Percentiles rank a stretch among this genome's conserved stretches.
Evolutionary conservation across 1,139 yeast species (phyloP).

Genomic region (Saccharomyces hybrid): DNA sequence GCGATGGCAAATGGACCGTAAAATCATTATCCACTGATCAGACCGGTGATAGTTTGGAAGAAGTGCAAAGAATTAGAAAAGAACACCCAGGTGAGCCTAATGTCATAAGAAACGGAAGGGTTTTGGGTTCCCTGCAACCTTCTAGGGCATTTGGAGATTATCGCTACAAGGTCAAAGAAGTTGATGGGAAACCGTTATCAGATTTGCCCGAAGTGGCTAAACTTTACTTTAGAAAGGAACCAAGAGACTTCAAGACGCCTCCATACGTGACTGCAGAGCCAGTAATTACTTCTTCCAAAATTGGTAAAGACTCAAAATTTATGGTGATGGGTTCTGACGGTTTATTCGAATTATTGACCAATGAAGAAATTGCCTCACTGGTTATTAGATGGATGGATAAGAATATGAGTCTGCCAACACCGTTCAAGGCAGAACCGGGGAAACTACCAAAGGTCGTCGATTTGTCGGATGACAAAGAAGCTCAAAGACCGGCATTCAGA

Average conservation of each 20-base stretch:
- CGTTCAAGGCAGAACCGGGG: conserved; percentile 33
- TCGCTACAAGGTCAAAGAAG: conserved; percentile 71
- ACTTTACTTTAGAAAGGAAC: conserved; percentile 78
- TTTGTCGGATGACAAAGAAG: conserved; percentile 49
- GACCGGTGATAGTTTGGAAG: conserved; percentile 87
- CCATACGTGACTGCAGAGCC: conserved; percentile 98
- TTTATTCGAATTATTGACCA: conserved; percentile 80
- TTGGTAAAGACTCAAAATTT: conserved; percentile 73
- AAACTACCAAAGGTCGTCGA: conserved; percentile 59
- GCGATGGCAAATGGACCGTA: conserved; percentile 74
- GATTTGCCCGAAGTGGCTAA: conserved; percentile 73
- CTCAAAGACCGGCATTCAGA: conserved; percentile 53
- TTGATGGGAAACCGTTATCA: conserved; percentile 36
- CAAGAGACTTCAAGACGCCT: conserved; percentile 74
- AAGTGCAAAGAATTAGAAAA: conserved; percentile 70
- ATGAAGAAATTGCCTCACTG: conserved; percentile 85
- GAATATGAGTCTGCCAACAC: conserved; percentile 41
- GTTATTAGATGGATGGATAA: conserved; percentile 93
- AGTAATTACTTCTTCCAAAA: conserved; percentile 74
- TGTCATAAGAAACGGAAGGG: conserved; percentile 80
- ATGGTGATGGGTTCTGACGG: conserved; percentile 95
- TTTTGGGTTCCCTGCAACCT: conserved; percentile 92
- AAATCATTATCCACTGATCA: conserved; percentile 83
- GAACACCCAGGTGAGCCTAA: conserved; percentile 92
- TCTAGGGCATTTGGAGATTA: conserved; percentile 97